Evolutionary conservation across 2,329 filamentous ascomycete genomes (phyloP), one percentile per base, ranked within the genome.

Genomic region (Ascosphaera aggregata): DNA sequence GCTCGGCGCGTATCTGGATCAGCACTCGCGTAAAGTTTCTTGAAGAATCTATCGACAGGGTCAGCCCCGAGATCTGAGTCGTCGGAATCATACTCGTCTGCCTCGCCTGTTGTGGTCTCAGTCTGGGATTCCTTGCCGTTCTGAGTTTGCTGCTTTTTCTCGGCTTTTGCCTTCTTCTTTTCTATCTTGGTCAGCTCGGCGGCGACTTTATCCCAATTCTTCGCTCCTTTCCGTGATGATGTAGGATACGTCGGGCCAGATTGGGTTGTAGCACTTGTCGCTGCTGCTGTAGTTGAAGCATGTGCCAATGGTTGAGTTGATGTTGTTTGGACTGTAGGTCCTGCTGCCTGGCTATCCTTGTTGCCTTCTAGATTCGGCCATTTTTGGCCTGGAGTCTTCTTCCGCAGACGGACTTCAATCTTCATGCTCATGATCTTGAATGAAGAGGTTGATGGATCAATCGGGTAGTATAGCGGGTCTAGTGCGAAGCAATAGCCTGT

Each of bases 181-280:
- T 50, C 55, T 44, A 61, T 61, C 4, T 49, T 50, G 3, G 58
- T 61, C 13, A 71, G 54, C 4, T 65, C 63, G 1, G 59, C 56
- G 5, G 66, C 73, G 2, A 94, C 52, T 44, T 74, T 80, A 53
- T 98, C 89, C 89, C 89, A 98, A 58, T 98, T 70, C 59, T 92
- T 93, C 2, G 80, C 72, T 0, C 85, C 86, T 1, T 61, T 66
- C 44, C 74, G 76, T 9, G 86, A 89, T 1, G 85, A 94, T 0
- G 84, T 86, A 1, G 89, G 86, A 53, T 95, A 94, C 0, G 65
- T 58, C 0, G 77, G 79, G 1, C 54, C 60, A 20, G 57, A 48
- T n/a, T 48, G 35, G 9, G 48, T 22, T 18, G 51, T 39, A 9
- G 45, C 40, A 18, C 39, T 22, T 31, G 42, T 36, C 0, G 46